Percentiles rank a stretch among this genome's conserved stretches.
phyloP scores from a whole-genome alignment of 805 yeast genomes.

The Candida rishiriensis region DNA sequence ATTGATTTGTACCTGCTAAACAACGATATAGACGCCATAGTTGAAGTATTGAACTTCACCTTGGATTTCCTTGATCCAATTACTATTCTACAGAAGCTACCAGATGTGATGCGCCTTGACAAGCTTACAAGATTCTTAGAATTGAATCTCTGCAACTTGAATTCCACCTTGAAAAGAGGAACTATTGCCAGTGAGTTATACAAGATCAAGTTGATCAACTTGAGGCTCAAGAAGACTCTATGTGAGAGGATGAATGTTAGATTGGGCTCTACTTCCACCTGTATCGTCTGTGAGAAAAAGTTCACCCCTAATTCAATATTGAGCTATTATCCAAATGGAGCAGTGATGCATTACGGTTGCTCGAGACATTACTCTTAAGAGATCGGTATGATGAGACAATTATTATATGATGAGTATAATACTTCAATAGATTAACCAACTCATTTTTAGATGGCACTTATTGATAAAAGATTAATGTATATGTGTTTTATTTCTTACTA shows the following conservation, averaged over 20 bases:
- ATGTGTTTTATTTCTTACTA: not conserved
- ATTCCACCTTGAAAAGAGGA: constrained; percentile 35
- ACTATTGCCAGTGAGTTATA: constrained; percentile 44
- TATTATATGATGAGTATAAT: not conserved
- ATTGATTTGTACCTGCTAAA: constrained; percentile 35
- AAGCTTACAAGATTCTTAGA: constrained; percentile 41
- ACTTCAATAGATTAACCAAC: not conserved
- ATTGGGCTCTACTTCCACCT: constrained; percentile 45
- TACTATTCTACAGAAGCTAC: constrained; percentile 45
- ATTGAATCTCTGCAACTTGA: constrained; percentile 38
- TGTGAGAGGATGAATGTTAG: constrained; percentile 31
- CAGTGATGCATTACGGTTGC: constrained; percentile 58
- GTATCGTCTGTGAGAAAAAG: constrained; percentile 54
- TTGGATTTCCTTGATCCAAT: constrained; percentile 23
- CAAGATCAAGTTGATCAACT: constrained; percentile 46
- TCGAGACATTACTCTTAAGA: constrained; percentile 11
- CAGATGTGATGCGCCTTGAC: constrained; percentile 42
- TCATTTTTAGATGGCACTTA: not conserved
- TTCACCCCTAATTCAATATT: constrained; percentile 43
- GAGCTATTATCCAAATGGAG: constrained; percentile 40
- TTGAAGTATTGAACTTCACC: constrained; percentile 29
- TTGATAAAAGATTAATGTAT: not conserved
- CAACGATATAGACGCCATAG: constrained; percentile 13
- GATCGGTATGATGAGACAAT: not conserved
- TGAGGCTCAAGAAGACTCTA: constrained; percentile 37